Evolutionary conservation across 768 basidiomycete species (phyloP), one percentile per base, ranked within the genome.

Genomic region (Russula abietina): DNA sequence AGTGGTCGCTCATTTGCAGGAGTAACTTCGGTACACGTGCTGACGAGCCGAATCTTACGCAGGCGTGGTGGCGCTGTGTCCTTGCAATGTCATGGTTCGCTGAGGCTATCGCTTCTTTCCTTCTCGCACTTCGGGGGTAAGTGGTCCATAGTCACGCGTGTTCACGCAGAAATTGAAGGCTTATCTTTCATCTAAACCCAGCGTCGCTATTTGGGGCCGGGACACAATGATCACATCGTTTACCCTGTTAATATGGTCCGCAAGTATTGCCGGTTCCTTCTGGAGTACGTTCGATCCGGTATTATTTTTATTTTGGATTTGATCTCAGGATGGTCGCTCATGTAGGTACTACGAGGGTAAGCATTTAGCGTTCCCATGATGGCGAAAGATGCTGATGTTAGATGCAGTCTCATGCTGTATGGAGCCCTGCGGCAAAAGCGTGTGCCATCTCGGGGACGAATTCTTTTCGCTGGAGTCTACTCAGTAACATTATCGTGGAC

Each of bases 131-230:
- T 30, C 65, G 65, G 30, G 63, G 48, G 65, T 54, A 24, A 17
- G 65, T 65, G 62, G 36, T 45, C 36, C 14, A 36, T 55, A 33
- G 16, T 49, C 30, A 2, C 6, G 8, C n/a, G 11, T 57, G 17
- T 19, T 17, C 60, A 12, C 14, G 32, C 19, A 0, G 41, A 26
- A 0, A 9, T 24, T 12, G 10, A 36, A 12, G 10, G 8, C 46
- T 19, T 43, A 43, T 9, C n/a, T 46, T 19, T 9, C 8, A 26
- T 50, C 16, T 43, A 52, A 33, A 33, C 10, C 30, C n/a, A 66
- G 65, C 2, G 17, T 66, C 24, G 65, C 65, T 22, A 64, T 66
- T 46, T 66, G 65, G 65, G 57, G 57, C 12, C 62, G 62, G 24
- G 54, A 65, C 41, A 54, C 2, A 16, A 0, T 17, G 1, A 51